Evolutionary conservation across 768 basidiomycete genomes (phyloP).

Genomic region (Calocybe cyanea): DNA sequence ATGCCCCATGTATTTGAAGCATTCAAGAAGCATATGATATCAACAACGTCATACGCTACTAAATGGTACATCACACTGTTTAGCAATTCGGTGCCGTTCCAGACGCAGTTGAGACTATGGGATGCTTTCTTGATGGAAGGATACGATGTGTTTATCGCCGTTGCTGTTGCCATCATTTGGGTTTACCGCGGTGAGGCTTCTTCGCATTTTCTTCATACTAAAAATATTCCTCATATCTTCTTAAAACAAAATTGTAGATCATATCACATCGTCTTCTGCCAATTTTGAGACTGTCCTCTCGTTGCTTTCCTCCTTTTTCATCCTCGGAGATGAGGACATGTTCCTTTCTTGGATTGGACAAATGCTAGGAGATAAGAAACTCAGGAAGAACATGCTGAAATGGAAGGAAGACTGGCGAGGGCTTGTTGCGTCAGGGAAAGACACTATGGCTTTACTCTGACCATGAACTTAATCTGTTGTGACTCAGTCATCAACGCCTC

Average conservation of each 20-base stretch:
- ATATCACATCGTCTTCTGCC: constrained; percentile 74
- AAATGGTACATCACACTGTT: constrained; percentile 99
- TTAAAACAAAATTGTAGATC: constrained; percentile 51
- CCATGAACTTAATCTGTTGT: background rate
- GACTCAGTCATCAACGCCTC: too few relatives aligned
- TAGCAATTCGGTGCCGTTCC: constrained; percentile 92
- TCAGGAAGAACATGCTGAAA: constrained; percentile 60
- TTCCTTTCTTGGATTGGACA: constrained; percentile 80
- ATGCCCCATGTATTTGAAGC: constrained; percentile 88
- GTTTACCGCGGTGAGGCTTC: constrained; percentile 67
- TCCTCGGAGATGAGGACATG: constrained; percentile 84
- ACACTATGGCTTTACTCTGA: constrained; percentile 46
- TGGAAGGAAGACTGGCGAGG: constrained; percentile 84
- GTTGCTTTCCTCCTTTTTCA: constrained; percentile 89
- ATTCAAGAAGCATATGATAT: constrained; percentile 86
- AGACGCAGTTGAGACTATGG: constrained; percentile 92
- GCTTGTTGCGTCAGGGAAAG: constrained; percentile 63
- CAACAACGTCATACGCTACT: constrained; percentile 92
- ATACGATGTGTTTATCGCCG: constrained; percentile 80
- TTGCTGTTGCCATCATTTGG: constrained; percentile 89
- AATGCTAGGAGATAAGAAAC: constrained; percentile 53
- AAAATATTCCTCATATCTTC: constrained; percentile 2
- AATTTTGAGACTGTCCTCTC: constrained; percentile 92
- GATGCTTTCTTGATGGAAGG: constrained; percentile 92
- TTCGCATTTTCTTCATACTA: background rate